phyloP scores from a whole-genome alignment of 805 yeast genomes.

The Maudiozyma barnettii region DNA sequence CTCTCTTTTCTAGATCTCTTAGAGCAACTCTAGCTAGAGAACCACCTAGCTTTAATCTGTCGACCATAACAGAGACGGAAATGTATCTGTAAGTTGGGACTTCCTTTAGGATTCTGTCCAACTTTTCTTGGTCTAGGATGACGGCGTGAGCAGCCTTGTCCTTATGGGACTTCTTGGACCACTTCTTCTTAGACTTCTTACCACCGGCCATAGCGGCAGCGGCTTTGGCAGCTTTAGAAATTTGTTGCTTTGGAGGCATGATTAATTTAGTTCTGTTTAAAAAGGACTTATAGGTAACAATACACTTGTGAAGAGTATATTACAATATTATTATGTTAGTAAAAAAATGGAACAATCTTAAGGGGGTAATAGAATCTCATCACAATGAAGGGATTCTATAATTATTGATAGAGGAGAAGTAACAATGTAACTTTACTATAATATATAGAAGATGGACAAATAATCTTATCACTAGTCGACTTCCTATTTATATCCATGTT shows the following conservation, averaged over 20 bases:
- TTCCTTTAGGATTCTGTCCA: slow-evolving; percentile 98
- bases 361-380: not conserved
- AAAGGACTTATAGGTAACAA: not conserved
- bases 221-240: slow-evolving; percentile 99
- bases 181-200: slow-evolving; percentile 99
- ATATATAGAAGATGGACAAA: too few relatives aligned
- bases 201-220: slow-evolving; percentile 99
- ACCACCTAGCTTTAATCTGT: slow-evolving; percentile 98
- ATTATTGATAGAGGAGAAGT: too few relatives aligned
- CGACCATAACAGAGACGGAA: slow-evolving; percentile 96
- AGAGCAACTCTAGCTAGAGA: slow-evolving; percentile 98
- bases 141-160: slow-evolving; percentile 99
- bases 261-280: slow-evolving; percentile 24
- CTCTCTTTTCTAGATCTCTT: slow-evolving; percentile 88
- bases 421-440: too few relatives aligned
- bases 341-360: not conserved
- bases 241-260: slow-evolving; percentile 99
- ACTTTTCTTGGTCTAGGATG: slow-evolving; percentile 94
- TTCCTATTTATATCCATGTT: too few relatives aligned
- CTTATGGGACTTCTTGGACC: slow-evolving; percentile 99
- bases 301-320: not conserved
- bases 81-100: slow-evolving; percentile 98
- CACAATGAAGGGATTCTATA: too few relatives aligned
- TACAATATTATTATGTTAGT: not conserved
- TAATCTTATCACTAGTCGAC: too few relatives aligned